Conservation (phyloP, 371 early-diverging fungal genomes). For the Parasitella parasitica region DNA sequence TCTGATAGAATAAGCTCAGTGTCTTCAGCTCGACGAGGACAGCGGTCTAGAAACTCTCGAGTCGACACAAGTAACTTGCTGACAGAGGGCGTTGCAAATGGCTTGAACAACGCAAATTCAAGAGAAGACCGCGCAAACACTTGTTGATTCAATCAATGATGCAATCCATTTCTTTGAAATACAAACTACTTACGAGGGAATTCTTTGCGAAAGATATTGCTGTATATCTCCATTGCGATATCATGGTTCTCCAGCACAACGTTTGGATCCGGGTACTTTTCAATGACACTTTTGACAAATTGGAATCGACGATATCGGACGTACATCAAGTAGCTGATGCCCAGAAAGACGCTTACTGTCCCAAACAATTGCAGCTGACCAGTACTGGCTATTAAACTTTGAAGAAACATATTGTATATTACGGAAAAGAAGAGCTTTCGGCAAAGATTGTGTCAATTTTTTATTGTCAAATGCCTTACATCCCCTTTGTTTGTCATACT, state of each 20-base stretch:
- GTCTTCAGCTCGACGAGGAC: constrained; percentile 49
- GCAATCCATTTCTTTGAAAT: not conserved
- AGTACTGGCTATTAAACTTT: not conserved
- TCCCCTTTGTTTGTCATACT: no score
- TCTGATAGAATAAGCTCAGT: constrained; percentile 48
- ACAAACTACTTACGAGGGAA: constrained; percentile 35
- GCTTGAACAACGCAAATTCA: constrained; percentile 53
- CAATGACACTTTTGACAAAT: constrained; percentile 25
- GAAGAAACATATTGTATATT: not conserved
- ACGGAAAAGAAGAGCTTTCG: not conserved
- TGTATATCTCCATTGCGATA: constrained; percentile 42
- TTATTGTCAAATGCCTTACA: not conserved
- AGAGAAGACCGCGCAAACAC: constrained; percentile 29
- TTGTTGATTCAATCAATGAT: not conserved
- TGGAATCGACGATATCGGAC: constrained; percentile 42
- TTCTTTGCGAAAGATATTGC: constrained; percentile 34
- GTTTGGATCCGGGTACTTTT: constrained; percentile 51
- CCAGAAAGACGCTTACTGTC: not conserved
- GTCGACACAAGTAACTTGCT: constrained; percentile 49
- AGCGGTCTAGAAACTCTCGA: constrained; percentile 36
- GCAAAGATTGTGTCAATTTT: not conserved
- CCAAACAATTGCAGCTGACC: not conserved
- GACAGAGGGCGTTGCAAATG: constrained; percentile 52
- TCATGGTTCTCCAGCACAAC: constrained; percentile 35
- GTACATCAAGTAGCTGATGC: constrained; percentile 24